Base-by-base conservation (phyloP, 495 filamentous ascomycete species). In the Jackrogersella multiformis region DNA sequence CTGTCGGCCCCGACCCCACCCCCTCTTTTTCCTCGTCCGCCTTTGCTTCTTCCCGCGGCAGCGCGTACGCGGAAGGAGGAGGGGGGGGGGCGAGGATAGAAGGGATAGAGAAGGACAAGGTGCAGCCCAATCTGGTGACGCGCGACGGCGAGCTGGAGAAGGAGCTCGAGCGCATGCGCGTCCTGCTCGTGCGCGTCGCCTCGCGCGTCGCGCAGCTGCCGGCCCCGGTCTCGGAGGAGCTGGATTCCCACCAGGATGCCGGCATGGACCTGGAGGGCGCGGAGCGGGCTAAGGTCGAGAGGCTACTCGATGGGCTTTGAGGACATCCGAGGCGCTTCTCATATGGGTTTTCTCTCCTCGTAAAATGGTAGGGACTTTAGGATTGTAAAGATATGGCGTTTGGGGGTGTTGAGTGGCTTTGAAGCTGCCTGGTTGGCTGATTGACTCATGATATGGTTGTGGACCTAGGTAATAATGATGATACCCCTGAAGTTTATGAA, bases 41-140 rank as follows among this genome's bases (percentile, higher is more conserved):
- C 38, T 42, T 6, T 5, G 38, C 15, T 6, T 6, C 38, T 5
- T 7, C 38, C 20, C 38, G 15, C 15, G 20, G 15, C 9, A 18
- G 15, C 38, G 20, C 36, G 6, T 39, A 13, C 16, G 36, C 36
- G 1, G n/a, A n/a, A n/a, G n/a, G n/a, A n/a, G n/a, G n/a, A n/a
- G n/a, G n/a, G n/a, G n/a, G n/a, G n/a, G n/a, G n/a, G n/a, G n/a
- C n/a, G n/a, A n/a, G n/a, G n/a, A n/a, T n/a, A 4, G 41, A 20
- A 13, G 20, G 1, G 7, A 23, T 24, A 45, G 20, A 21, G 41
- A 59, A 44, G 13, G 71, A 80, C 34, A 82, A 81, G 42, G 85
- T 96, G 21, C 92, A 96, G 70, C 88, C 88, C 20, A 96, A 94
- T 76, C 78, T 96, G 15, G 83, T 92, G 8, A 90, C 86, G 12